Evolutionary conservation across 1,284 basidiomycete species (phyloP), one percentile per base, ranked within the genome.

Genomic region (Puccinia coronata): DNA sequence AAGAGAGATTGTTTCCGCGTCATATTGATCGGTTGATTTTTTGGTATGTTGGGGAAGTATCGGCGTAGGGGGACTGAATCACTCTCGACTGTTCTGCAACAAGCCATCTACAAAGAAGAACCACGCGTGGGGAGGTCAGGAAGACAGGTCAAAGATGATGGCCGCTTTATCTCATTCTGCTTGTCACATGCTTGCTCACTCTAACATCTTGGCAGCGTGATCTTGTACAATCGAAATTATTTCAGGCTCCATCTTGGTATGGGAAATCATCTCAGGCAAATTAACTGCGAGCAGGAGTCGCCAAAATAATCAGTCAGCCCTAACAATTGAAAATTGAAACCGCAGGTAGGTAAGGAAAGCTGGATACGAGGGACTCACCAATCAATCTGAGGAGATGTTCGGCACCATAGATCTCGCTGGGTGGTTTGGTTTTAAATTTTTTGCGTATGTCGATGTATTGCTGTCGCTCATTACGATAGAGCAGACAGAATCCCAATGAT

Each of bases 331-430:
- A 39, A 63, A 39, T 34, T n/a, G 55, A 39, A 16, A 55, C 51
- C 47, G 39, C 2, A 59, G n/a, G 25, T 31, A 9, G 39, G 43
- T 34, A n/a, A 2, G 31, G 43, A 49, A n/a, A 47, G 11, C 14
- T 23, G 25, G 65, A 77, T 51, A 34, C 36, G 67, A 59, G 49
- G 34, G 43, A 88, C 91, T 82, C 83, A 97, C 95, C 96, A 83
- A 99, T 89, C 89, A 99, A 91, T 74, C 96, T 88, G 82, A 98
- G 86, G 20, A 99, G 86, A 86, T 99, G 96, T 86, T 99, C 96
- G 4, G 94, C 95, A 0, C 96, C 97, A 84, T 99, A 99, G 25
- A 98, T 90, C 76, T 90, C 88, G 85, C 93, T 95, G 90, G 97
- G 93, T 83, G 73, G 57, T 77, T 83, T 83, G 28, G 83, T 83